phyloP scores from a whole-genome alignment of 106 monocot genomes.

The Xerophyta viscosa region DNA sequence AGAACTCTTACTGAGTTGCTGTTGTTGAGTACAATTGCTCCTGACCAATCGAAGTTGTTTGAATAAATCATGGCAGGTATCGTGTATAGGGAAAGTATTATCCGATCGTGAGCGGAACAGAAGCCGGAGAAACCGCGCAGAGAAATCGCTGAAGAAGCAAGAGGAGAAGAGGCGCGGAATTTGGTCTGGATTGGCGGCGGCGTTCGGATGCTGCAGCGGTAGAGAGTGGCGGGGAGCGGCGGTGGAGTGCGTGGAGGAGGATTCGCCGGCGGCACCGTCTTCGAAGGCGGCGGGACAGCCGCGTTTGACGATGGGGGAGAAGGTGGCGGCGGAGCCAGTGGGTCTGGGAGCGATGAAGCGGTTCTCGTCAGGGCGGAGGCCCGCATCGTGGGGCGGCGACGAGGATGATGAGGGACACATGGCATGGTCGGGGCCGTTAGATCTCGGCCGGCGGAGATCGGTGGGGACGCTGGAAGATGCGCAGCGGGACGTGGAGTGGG shows the following conservation, averaged over 20 bases:
- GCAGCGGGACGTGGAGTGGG: neutral
- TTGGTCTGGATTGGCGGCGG: neutral
- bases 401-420: neutral
- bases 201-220: neutral
- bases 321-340: neutral
- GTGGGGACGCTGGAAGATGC: slow-evolving; percentile 9
- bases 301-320: neutral
- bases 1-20: too few species aligned
- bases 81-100: slow-evolving; percentile 61
- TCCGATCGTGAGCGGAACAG: slow-evolving; percentile 27
- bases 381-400: slow-evolving; percentile 3
- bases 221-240: neutral
- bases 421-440: neutral
- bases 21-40: neutral
- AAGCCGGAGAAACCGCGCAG: neutral
- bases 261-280: neutral
- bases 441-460: neutral
- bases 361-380: slow-evolving; percentile 4
- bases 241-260: slow-evolving; percentile 8
- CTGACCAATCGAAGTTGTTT: neutral
- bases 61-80: slow-evolving; percentile 18
- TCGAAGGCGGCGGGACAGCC: neutral
- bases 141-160: neutral
- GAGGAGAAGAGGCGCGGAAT: neutral
- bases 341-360: slow-evolving; percentile 2